Evolutionary conservation across 208 protist genomes (phyloP).

Genomic region (Acanthamoeba triangularis): DNA sequence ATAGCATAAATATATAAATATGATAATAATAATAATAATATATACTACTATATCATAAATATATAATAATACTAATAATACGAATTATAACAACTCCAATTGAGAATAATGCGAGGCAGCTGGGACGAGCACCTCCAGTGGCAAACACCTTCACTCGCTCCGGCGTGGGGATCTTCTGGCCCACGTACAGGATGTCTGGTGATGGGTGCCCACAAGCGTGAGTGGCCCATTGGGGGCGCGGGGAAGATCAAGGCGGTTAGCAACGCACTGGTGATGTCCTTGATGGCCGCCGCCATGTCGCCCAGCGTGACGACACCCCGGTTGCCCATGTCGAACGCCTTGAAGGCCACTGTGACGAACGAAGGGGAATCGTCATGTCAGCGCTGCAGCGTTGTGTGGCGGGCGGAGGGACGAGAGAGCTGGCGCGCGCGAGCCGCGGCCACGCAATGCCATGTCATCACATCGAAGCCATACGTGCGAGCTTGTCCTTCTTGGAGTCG

Average conservation of each 20-base stretch:
- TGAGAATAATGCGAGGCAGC: too few species aligned
- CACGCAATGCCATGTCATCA: background rate
- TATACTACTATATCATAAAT: too few species aligned
- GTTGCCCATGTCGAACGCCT: conserved; percentile 48
- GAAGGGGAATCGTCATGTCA: background rate
- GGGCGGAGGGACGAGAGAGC: too few species aligned
- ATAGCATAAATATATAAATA: too few species aligned
- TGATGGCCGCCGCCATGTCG: conserved; percentile 3
- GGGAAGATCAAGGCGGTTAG: background rate
- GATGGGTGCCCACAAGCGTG: background rate
- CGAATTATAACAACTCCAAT: too few species aligned
- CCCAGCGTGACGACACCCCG: background rate
- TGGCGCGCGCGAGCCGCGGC: too few species aligned
- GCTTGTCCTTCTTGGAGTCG: background rate
- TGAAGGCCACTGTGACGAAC: background rate
- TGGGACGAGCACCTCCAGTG: background rate
- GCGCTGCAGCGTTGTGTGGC: background rate
- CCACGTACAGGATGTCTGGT: background rate
- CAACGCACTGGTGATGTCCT: conserved; percentile 39
- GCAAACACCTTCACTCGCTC: conserved; percentile 27
- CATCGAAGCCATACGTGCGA: background rate
- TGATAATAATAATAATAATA: too few species aligned
- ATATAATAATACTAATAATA: too few species aligned
- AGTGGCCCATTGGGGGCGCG: background rate
- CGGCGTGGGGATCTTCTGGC: conserved; percentile 31